These are phyloP conservation scores for Cyberlindnera euphorbiiphila DNA, from an alignment of 805 yeast species.

Conservation along the genomic window DNA sequence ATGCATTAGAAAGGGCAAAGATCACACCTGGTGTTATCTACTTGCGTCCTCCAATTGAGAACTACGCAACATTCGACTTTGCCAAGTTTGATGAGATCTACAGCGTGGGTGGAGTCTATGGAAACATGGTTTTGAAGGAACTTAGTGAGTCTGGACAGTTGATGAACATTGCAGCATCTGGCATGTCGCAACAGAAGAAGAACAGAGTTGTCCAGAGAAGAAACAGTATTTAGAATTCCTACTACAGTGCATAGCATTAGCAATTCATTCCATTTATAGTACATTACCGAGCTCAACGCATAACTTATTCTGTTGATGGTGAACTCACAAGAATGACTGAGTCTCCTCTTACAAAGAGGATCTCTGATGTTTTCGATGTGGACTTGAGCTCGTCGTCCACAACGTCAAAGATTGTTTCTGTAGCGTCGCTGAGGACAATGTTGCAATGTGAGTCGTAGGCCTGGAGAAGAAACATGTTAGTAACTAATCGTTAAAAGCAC, in stretches of 20 bases:
- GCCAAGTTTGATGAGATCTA: slow-evolving; percentile 88
- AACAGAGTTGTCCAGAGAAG: slow-evolving; percentile 43
- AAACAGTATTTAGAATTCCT: slow-evolving; percentile 49
- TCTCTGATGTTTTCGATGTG: slow-evolving; percentile 59
- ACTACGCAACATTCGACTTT: slow-evolving; percentile 88
- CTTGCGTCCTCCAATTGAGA: slow-evolving; percentile 90
- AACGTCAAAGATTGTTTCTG: slow-evolving; percentile 67
- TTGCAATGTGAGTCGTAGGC: slow-evolving; percentile 97
- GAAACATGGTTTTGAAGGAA: slow-evolving; percentile 50
- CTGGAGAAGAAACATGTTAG: slow-evolving; percentile 26
- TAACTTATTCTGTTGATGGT: slow-evolving; percentile 29
- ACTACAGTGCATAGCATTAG: slow-evolving; percentile 3
- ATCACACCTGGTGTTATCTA: slow-evolving; percentile 79
- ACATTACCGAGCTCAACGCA: slow-evolving; percentile 1
- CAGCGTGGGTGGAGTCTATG: slow-evolving; percentile 74
- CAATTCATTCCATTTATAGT: slow-evolving; percentile 5
- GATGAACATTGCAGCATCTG: slow-evolving; percentile 59
- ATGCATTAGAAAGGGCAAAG: slow-evolving; percentile 87
- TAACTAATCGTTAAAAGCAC: neutral
- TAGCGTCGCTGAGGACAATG: slow-evolving; percentile 89
- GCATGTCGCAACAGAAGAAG: slow-evolving; percentile 30
- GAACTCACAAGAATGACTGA: slow-evolving; percentile 81
- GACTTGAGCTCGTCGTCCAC: slow-evolving; percentile 34
- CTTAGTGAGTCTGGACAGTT: slow-evolving; percentile 50
- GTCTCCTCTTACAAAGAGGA: slow-evolving; percentile 98